Conservation (phyloP, 2,329 filamentous ascomycete species). For the Thielaviopsis ethacetica region DNA sequence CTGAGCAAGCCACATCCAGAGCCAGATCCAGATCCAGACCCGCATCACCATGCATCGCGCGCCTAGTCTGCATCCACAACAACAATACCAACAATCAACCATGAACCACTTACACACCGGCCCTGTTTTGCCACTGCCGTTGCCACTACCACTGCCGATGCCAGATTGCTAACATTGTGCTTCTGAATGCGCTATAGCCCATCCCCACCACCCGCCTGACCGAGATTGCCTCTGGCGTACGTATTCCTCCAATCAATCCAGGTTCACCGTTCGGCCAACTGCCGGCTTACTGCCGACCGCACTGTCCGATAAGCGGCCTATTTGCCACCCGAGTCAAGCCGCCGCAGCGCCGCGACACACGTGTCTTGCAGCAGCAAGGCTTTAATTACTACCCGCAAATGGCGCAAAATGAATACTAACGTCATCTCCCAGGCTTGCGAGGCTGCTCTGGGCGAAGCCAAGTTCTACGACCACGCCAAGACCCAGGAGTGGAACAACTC, state of each 20-base stretch:
- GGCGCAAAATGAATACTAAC: too few species aligned
- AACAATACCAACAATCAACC: too few species aligned
- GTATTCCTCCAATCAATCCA: slow-evolving; percentile 18
- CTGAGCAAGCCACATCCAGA: neutral
- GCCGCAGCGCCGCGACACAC: neutral
- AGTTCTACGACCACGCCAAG: slow-evolving; percentile 74
- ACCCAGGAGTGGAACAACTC: slow-evolving; percentile 78
- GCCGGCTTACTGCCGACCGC: neutral
- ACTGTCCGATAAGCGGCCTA: neutral
- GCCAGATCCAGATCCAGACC: too few species aligned
- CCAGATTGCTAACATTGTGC: slow-evolving; percentile 2
- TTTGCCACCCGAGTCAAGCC: neutral
- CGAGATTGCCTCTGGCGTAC: slow-evolving; percentile 72
- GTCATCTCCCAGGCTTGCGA: slow-evolving; percentile 55
- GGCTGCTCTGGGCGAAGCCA: slow-evolving; percentile 53
- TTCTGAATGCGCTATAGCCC: slow-evolving; percentile 37
- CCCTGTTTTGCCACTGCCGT: too few species aligned
- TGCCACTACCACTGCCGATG: neutral
- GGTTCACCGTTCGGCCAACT: neutral
- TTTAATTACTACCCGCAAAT: too few species aligned
- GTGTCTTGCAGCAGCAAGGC: neutral
- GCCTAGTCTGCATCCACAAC: neutral
- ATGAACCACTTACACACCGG: neutral
- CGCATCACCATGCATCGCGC: neutral
- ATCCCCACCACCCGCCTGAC: slow-evolving; percentile 61